phyloP scores from a whole-genome alignment of 176 grass and related monocot genomes.

The Eleusine indica region DNA sequence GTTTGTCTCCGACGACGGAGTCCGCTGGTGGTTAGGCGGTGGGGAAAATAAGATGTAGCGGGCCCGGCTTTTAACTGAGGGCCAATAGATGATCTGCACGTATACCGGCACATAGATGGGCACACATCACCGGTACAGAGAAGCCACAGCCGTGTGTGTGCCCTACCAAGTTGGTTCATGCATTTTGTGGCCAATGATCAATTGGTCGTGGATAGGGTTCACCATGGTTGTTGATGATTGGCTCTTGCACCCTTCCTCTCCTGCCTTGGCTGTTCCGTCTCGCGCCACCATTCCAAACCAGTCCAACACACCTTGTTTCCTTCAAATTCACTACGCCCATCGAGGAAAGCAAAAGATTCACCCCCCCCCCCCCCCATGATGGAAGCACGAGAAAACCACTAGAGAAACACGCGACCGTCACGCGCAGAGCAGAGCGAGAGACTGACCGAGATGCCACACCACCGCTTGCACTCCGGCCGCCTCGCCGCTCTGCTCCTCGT shows the following conservation, averaged over 20 bases:
- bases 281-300: background rate
- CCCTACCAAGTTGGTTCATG: no score
- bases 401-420: background rate
- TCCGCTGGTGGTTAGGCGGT: no score
- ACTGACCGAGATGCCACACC: constrained; percentile 3
- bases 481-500: constrained; percentile 13
- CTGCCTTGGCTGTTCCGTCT: background rate
- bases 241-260: background rate
- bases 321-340: background rate
- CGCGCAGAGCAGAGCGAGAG: background rate
- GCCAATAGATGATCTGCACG: no score
- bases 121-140: no score
- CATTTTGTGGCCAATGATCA: no score
- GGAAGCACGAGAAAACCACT: background rate
- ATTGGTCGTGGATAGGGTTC: no score
- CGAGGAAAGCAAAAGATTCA: background rate
- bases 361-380: background rate
- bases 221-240: no score
- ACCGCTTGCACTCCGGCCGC: background rate
- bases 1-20: no score
- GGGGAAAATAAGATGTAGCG: no score
- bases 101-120: no score
- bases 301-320: background rate
- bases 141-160: no score
- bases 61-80: no score